These are phyloP conservation scores for Penicillium diatomitis DNA, from an alignment of 495 filamentous ascomycete genomes.

Conservation along the genomic window DNA sequence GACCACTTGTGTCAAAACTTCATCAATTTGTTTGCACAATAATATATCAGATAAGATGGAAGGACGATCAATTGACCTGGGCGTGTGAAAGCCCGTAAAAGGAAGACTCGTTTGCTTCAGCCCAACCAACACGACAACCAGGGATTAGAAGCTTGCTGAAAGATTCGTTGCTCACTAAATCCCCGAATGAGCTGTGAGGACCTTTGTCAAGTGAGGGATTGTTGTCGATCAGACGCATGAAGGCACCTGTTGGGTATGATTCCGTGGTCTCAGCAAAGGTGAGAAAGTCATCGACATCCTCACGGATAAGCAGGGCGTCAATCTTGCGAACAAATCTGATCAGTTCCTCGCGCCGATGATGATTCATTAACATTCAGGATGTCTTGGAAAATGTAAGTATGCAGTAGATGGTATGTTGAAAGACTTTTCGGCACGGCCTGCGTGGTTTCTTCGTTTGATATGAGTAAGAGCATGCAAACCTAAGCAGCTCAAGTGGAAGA, in stretches of 20 bases:
- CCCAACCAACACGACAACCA: constrained; percentile 62
- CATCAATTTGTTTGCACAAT: neutral
- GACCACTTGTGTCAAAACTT: constrained; percentile 33
- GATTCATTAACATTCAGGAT: constrained; percentile 51
- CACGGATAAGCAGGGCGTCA: constrained; percentile 57
- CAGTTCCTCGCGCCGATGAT: constrained; percentile 41
- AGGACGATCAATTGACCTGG: constrained; percentile 28
- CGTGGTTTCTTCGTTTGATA: constrained; percentile 14
- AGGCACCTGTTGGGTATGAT: neutral
- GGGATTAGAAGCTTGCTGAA: constrained; percentile 66
- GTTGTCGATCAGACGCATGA: constrained; percentile 50
- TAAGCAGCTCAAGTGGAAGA: neutral
- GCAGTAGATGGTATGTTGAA: constrained; percentile 62
- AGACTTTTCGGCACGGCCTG: constrained; percentile 44
- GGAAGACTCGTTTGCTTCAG: constrained; percentile 50
- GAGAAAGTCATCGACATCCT: constrained; percentile 74
- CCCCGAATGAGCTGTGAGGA: constrained; percentile 44
- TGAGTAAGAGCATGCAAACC: neutral
- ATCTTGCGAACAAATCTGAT: constrained; percentile 50
- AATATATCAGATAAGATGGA: neutral
- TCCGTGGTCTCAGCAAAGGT: constrained; percentile 36
- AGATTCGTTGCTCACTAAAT: constrained; percentile 59
- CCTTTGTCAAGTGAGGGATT: constrained; percentile 41
- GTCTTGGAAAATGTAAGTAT: constrained; percentile 65
- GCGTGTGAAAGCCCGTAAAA: constrained; percentile 45